These are phyloP conservation scores for Phytophthora tentaculata DNA, from an alignment of 352 stramenopile genomes.

Conservation along the genomic window DNA sequence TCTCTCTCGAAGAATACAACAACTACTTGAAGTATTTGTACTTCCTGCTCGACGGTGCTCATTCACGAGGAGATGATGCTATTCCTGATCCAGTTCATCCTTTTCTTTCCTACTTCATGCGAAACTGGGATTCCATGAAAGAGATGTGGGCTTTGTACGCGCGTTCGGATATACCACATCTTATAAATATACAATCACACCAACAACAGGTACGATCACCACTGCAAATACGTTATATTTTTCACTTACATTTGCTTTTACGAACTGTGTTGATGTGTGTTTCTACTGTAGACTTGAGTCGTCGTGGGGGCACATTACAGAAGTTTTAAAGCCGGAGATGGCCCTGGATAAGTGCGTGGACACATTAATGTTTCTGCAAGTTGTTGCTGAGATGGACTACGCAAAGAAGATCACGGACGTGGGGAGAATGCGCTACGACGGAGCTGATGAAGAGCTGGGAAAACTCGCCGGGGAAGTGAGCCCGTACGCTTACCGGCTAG, in stretches of 20 bases:
- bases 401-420: neutral
- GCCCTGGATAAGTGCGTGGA: neutral
- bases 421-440: neutral
- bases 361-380: neutral
- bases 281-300: neutral
- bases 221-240: neutral
- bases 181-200: too few species aligned
- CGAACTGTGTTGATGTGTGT: neutral
- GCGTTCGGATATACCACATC: neutral
- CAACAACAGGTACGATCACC: neutral
- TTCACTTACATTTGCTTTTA: neutral
- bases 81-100: conserved; percentile 5
- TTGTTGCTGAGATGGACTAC: neutral
- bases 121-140: conserved; percentile 17
- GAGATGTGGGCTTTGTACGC: conserved; percentile 6
- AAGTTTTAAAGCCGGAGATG: neutral
- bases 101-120: conserved; percentile 13
- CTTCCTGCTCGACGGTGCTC: neutral
- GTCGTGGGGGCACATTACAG: neutral
- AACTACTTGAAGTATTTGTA: conserved; percentile 1
- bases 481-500: conserved; percentile 3
- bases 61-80: neutral
- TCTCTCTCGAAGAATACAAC: neutral
- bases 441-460: neutral
- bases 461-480: neutral